A percentile compares a stretch with the other conserved stretches of the same genome.
Conservation (phyloP, 371 early-diverging fungal species). For the Apophysomyces trapeziformis region DNA sequence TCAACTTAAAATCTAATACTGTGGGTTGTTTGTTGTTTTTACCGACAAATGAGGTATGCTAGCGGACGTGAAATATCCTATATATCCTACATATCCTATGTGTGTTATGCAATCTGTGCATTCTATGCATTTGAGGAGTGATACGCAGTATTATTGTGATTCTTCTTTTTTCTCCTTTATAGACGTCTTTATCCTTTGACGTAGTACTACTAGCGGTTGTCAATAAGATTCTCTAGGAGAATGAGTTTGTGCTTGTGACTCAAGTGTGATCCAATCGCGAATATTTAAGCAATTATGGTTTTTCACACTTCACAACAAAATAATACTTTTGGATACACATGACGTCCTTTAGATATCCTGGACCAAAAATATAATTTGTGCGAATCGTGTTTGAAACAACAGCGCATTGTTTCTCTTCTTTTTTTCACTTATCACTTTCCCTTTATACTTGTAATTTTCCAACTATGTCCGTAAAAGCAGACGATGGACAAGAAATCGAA, state of each 20-base stretch:
- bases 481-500: background rate
- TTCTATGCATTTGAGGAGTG: background rate
- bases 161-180: too few relatives aligned
- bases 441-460: background rate
- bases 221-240: background rate
- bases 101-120: background rate
- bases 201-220: background rate
- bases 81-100: too few relatives aligned
- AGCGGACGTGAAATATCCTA: too few relatives aligned
- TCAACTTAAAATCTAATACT: background rate
- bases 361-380: background rate
- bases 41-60: background rate
- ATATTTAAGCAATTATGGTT: conserved; percentile 5
- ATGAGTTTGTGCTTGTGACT: background rate
- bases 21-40: background rate
- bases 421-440: background rate
- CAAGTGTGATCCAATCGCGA: conserved; percentile 37
- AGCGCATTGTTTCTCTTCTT: conserved; percentile 1
- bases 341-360: background rate
- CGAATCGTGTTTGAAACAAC: background rate
- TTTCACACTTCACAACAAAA: background rate
- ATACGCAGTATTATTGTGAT: too few relatives aligned
- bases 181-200: too few relatives aligned
- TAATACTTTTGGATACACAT: background rate
- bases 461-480: background rate